phyloP scores from a whole-genome alignment of 2,329 filamentous ascomycete species.

The Fusarium metavorans region DNA sequence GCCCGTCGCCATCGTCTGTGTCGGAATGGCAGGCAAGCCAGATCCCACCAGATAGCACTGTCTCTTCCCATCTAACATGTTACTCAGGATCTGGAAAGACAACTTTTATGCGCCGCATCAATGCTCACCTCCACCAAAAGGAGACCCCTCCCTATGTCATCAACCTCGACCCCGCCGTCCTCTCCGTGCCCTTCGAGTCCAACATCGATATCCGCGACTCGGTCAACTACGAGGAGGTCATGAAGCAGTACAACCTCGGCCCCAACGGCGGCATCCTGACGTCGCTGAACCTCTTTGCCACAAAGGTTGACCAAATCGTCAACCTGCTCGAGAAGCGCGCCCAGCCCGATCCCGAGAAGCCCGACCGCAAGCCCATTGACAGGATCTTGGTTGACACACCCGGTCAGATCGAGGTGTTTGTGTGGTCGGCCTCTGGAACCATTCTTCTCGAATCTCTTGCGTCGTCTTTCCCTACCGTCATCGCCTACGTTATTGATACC shows the following conservation, averaged over 20 bases:
- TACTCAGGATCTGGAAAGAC: constrained; percentile 89
- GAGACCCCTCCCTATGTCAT: constrained; percentile 91
- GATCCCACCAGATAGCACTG: background rate
- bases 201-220: constrained; percentile 99
- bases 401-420: constrained; percentile 98
- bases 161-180: constrained; percentile 95
- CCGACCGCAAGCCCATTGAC: constrained; percentile 73
- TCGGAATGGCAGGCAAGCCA: constrained; percentile 89
- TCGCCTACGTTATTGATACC: constrained; percentile 98
- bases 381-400: constrained; percentile 96
- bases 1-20: constrained; percentile 87
- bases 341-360: constrained; percentile 69
- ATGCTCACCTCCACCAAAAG: constrained; percentile 87
- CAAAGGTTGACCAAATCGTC: constrained; percentile 97
- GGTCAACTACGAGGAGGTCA: constrained; percentile 99
- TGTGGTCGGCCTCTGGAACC: constrained; percentile 95
- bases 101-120: constrained; percentile 99
- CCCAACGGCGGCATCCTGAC: constrained; percentile 98
- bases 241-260: constrained; percentile 98
- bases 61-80: background rate
- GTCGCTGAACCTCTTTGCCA: constrained; percentile 94
- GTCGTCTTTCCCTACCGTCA: constrained; percentile 94
- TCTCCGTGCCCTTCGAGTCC: constrained; percentile 91
- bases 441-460: constrained; percentile 94
- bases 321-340: constrained; percentile 90